A percentile compares a stretch with the other conserved stretches of the same genome.
Evolutionary conservation across 768 basidiomycete genomes (phyloP).

Genomic region (Steccherinum ochraceum): DNA sequence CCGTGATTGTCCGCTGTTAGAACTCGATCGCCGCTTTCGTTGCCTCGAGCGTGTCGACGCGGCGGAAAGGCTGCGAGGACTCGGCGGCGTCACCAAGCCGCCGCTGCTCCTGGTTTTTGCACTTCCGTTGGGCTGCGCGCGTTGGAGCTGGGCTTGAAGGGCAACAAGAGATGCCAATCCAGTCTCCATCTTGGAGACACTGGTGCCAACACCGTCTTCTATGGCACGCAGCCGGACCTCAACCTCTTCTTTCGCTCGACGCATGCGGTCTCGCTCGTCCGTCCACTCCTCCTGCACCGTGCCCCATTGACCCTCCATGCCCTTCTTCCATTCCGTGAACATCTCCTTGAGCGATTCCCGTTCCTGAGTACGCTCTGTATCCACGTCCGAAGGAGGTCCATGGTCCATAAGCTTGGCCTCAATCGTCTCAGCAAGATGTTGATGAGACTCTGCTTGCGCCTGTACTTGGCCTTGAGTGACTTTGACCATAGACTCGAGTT

Average conservation of each 20-base stretch:
- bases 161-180: slow-evolving; percentile 25
- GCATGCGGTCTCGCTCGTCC: slow-evolving; percentile 70
- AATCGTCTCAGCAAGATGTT: slow-evolving; percentile 15
- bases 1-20: slow-evolving; percentile 31
- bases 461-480: slow-evolving; percentile 36
- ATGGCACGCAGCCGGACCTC: slow-evolving; percentile 51
- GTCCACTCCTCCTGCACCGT: slow-evolving; percentile 78
- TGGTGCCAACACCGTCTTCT: slow-evolving; percentile 47
- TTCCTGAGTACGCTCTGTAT: slow-evolving; percentile 31
- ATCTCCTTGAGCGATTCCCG: slow-evolving; percentile 47
- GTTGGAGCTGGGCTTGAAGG: slow-evolving; percentile 28
- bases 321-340: slow-evolving; percentile 68
- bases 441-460: slow-evolving; percentile 28
- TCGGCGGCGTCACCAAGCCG: slow-evolving; percentile 70
- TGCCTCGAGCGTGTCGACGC: slow-evolving; percentile 38
- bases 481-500: slow-evolving; percentile 65
- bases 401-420: slow-evolving; percentile 15
- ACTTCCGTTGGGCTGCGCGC: slow-evolving; percentile 29
- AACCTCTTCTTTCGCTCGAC: slow-evolving; percentile 75
- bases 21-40: slow-evolving; percentile 23
- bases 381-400: slow-evolving; percentile 5
- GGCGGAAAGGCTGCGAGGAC: slow-evolving; percentile 63
- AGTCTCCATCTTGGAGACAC: slow-evolving; percentile 30
- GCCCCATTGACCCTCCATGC: slow-evolving; percentile 75
- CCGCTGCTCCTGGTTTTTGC: slow-evolving; percentile 26